Evolutionary conservation across 2,329 filamentous ascomycete genomes (phyloP).

Genomic region (Aureobasidium sp.): DNA sequence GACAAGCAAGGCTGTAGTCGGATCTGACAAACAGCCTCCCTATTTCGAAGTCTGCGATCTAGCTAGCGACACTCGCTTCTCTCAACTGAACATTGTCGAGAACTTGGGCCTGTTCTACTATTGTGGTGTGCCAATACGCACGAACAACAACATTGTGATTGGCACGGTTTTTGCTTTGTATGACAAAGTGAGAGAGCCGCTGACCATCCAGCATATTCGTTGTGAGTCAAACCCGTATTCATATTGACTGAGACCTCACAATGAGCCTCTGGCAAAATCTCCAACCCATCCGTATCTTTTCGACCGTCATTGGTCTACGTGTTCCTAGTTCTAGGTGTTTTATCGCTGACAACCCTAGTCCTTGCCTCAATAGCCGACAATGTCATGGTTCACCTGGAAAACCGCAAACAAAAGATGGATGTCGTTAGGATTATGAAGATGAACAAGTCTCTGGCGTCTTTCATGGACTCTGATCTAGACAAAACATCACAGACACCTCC

Average conservation of each 20-base stretch:
- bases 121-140: conserved; percentile 29
- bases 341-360: conserved; percentile 40
- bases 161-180: conserved; percentile 29
- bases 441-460: conserved; percentile 25
- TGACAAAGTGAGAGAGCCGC: conserved; percentile 21
- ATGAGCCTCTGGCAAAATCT: too few species aligned
- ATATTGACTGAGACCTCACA: too few species aligned
- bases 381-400: conserved; percentile 30
- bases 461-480: conserved; percentile 20
- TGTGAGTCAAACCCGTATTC: conserved; percentile 19
- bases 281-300: too few species aligned
- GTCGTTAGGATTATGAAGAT: conserved; percentile 23
- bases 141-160: conserved; percentile 30
- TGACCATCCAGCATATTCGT: conserved; percentile 13
- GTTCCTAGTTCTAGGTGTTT: conserved; percentile 13
- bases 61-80: conserved; percentile 26
- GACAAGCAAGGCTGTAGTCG: conserved; percentile 35
- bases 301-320: too few species aligned
- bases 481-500: neutral
- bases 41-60: conserved; percentile 32
- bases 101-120: conserved; percentile 30
- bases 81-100: conserved; percentile 25
- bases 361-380: conserved; percentile 52
- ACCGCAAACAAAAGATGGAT: conserved; percentile 30
- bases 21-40: conserved; percentile 26